Evolutionary conservation across 331 rosid genomes (phyloP).

Genomic region (Saraca asoca): DNA sequence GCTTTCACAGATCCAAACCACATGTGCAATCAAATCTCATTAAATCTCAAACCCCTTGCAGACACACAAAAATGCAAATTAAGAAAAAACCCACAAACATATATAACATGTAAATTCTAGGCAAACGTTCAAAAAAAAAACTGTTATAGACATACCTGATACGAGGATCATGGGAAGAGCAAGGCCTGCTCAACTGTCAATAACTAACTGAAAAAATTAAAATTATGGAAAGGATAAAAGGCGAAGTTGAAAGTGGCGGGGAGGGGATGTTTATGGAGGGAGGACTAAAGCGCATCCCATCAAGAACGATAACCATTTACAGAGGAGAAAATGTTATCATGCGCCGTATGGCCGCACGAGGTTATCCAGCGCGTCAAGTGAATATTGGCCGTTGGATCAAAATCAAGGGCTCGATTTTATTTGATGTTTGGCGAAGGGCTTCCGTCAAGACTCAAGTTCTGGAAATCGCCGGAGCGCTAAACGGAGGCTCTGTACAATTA

Average conservation of each 20-base stretch:
- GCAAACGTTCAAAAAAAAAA: not conserved
- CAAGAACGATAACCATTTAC: not conserved
- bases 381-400: not conserved
- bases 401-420: not conserved
- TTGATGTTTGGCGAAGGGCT: no score
- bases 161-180: slow-evolving; percentile 1
- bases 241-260: slow-evolving; percentile 52
- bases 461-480: no score
- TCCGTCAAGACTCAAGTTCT: no score
- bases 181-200: slow-evolving; percentile 43
- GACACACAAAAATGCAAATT: not conserved
- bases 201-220: slow-evolving; percentile 30
- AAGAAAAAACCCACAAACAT: not conserved
- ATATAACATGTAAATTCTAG: not conserved
- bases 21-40: slow-evolving; percentile 1
- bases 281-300: slow-evolving; percentile 61
- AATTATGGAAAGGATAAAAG: slow-evolving; percentile 1
- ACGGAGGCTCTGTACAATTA: no score
- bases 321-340: not conserved
- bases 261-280: slow-evolving; percentile 26
- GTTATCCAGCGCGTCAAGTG: not conserved
- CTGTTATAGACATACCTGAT: slow-evolving; percentile 32
- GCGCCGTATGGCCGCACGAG: not conserved
- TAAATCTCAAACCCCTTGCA: slow-evolving; percentile 19
- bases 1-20: slow-evolving; percentile 35